Conservation (phyloP, 345 rosid species). For the Pugionium cornutum region DNA sequence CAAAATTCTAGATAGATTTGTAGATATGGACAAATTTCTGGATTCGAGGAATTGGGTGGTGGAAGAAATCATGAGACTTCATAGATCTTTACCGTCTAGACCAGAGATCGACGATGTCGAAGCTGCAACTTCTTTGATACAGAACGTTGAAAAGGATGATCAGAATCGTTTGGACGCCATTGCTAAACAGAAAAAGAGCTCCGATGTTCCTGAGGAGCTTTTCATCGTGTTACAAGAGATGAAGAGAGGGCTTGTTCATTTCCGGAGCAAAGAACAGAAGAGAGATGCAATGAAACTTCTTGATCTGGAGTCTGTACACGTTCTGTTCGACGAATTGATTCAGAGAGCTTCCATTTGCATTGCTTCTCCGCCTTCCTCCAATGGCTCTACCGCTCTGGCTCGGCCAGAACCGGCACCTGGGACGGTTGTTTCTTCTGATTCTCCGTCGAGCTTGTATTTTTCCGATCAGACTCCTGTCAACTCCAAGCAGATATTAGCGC, state of each 20-base stretch:
- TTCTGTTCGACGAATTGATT: constrained; percentile 70
- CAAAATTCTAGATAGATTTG: neutral
- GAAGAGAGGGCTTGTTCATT: constrained; percentile 57
- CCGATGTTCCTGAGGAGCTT: constrained; percentile 72
- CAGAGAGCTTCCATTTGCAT: constrained; percentile 83
- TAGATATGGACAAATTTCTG: constrained; percentile 44
- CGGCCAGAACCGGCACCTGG: neutral
- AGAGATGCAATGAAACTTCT: constrained; percentile 68
- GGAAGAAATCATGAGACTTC: constrained; percentile 84
- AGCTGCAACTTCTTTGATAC: constrained; percentile 64
- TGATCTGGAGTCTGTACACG: constrained; percentile 73
- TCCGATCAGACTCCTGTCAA: constrained; percentile 42
- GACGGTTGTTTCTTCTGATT: constrained; percentile 37
- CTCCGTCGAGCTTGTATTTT: constrained; percentile 30
- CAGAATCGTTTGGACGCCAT: constrained; percentile 65
- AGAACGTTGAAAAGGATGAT: constrained; percentile 75
- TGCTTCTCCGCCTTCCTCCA: constrained; percentile 46
- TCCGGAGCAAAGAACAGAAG: constrained; percentile 70
- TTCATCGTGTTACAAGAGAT: constrained; percentile 69
- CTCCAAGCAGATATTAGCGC: constrained; percentile 49
- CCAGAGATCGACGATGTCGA: constrained; percentile 80
- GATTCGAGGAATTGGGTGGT: constrained; percentile 58
- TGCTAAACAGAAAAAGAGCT: constrained; percentile 47
- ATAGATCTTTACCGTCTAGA: constrained; percentile 72
- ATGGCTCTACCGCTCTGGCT: constrained; percentile 3